Evolutionary conservation across 129 eudicot genomes (phyloP).

Genomic region (Oenanthe sinensis): DNA sequence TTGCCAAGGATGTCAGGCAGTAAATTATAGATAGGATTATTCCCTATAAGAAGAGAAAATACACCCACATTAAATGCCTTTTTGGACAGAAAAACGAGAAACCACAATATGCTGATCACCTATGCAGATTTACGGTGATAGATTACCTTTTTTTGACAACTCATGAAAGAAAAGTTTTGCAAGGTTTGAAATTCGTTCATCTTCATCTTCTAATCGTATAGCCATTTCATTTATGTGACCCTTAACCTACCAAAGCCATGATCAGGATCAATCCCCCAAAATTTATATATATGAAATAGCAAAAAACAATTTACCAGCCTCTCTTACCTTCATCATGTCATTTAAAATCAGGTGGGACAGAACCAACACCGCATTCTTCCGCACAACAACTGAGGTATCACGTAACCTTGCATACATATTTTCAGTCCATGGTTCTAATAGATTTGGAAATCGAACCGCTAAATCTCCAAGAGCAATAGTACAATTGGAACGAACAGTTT

Average conservation of each 20-base stretch:
- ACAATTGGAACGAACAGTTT: conserved; percentile 93
- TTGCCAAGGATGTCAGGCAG: conserved; percentile 96
- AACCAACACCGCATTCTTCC: conserved; percentile 95
- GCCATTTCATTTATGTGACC: conserved; percentile 97
- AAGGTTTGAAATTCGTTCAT: conserved; percentile 85
- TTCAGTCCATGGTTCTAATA: conserved; percentile 97
- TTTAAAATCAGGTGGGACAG: conserved; percentile 94
- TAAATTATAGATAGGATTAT: conserved; percentile 85
- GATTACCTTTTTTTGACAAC: conserved; percentile 80
- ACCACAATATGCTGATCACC: neutral
- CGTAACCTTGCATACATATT: conserved; percentile 76
- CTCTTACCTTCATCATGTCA: conserved; percentile 98
- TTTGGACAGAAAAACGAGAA: neutral
- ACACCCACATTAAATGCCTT: neutral
- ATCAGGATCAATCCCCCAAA: conserved; percentile 18
- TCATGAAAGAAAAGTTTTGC: conserved; percentile 83
- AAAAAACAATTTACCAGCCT: conserved; percentile 12
- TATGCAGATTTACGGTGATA: neutral
- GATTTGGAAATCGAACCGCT: conserved; percentile 94
- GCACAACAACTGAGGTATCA: conserved; percentile 74
- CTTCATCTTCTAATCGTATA: conserved; percentile 80
- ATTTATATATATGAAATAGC: neutral
- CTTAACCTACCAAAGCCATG: conserved; percentile 48
- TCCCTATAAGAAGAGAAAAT: conserved; percentile 41
- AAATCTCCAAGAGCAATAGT: conserved; percentile 95